phyloP scores from a whole-genome alignment of 1,284 basidiomycete species.

The Austroboletus niveus region DNA sequence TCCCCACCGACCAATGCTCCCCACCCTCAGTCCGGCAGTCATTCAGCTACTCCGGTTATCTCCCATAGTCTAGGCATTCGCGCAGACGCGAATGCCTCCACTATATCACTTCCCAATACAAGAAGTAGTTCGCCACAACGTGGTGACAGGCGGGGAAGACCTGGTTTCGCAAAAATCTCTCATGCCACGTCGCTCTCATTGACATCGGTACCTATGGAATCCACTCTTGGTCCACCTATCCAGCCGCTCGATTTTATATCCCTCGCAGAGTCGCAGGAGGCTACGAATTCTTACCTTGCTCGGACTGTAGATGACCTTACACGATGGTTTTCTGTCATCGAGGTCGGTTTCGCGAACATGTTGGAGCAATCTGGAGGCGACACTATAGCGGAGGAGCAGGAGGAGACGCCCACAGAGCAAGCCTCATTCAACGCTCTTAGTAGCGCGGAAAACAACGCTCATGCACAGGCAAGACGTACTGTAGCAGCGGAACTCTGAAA shows the following conservation, averaged over 20 bases:
- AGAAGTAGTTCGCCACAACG: slow-evolving; percentile 40
- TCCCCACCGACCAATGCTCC: slow-evolving; percentile 63
- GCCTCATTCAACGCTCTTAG: slow-evolving; percentile 15
- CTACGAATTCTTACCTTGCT: slow-evolving; percentile 71
- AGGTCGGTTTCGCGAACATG: slow-evolving; percentile 65
- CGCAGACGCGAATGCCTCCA: slow-evolving; percentile 29
- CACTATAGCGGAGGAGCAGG: slow-evolving; percentile 60
- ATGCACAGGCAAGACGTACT: slow-evolving; percentile 11
- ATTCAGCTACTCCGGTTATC: slow-evolving; percentile 42
- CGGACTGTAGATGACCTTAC: slow-evolving; percentile 77
- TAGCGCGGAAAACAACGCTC: slow-evolving; percentile 8
- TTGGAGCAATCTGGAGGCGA: slow-evolving; percentile 50
- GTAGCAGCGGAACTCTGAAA: slow-evolving; percentile 19
- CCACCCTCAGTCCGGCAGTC: slow-evolving; percentile 42
- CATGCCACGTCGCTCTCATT: slow-evolving; percentile 31
- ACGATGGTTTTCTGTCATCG: slow-evolving; percentile 78
- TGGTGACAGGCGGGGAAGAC: slow-evolving; percentile 26
- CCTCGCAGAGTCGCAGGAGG: slow-evolving; percentile 59
- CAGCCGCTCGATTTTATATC: slow-evolving; percentile 66
- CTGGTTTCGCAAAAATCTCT: slow-evolving; percentile 25
- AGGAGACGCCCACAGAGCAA: slow-evolving; percentile 34
- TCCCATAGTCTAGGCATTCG: slow-evolving; percentile 31
- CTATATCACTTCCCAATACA: slow-evolving; percentile 40
- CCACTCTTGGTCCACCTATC: slow-evolving; percentile 43
- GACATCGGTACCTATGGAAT: slow-evolving; percentile 31